A percentile compares a stretch with the other conserved stretches of the same genome.
Conservation (phyloP, 164 flowering plant species). For the Chloranthus sessilifolius region DNA sequence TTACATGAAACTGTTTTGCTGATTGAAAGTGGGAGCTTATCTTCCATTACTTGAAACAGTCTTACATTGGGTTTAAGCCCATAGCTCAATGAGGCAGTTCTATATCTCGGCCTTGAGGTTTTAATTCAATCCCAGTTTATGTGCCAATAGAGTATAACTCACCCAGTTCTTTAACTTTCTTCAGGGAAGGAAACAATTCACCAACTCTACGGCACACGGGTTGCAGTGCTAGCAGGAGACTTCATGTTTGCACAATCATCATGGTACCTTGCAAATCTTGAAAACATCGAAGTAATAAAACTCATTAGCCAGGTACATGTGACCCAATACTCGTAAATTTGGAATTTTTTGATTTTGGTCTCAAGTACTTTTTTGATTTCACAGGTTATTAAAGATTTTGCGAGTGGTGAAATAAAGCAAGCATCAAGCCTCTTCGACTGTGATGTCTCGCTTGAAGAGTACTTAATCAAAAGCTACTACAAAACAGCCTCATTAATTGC, state of each 20-base stretch:
- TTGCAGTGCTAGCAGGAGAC: slow-evolving; percentile 94
- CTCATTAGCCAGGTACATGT: slow-evolving; percentile 83
- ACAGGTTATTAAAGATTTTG: slow-evolving; percentile 97
- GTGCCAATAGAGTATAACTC: too few relatives aligned
- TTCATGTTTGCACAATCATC: slow-evolving; percentile 99
- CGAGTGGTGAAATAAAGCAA: slow-evolving; percentile 98
- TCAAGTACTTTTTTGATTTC: background rate
- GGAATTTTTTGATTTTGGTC: slow-evolving; percentile 1
- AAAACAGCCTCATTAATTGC: slow-evolving; percentile 95
- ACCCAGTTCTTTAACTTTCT: too few relatives aligned
- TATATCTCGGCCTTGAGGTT: too few relatives aligned
- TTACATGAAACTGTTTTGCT: too few relatives aligned
- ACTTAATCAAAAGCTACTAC: slow-evolving; percentile 81
- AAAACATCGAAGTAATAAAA: slow-evolving; percentile 92
- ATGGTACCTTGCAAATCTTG: slow-evolving; percentile 97
- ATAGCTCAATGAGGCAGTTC: too few relatives aligned
- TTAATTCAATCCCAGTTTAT: too few relatives aligned
- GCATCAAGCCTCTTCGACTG: slow-evolving; percentile 92
- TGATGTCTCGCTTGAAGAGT: slow-evolving; percentile 71
- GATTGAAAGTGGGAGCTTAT: too few relatives aligned
- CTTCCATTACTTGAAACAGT: too few relatives aligned
- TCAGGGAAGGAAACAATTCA: slow-evolving; percentile 94
- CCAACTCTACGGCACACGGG: slow-evolving; percentile 85
- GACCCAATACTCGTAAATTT: background rate
- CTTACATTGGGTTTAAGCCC: too few relatives aligned